Evolutionary conservation across 1,139 yeast species (phyloP), one percentile per base, ranked within the genome.

Genomic region (Taphrina pruni): DNA sequence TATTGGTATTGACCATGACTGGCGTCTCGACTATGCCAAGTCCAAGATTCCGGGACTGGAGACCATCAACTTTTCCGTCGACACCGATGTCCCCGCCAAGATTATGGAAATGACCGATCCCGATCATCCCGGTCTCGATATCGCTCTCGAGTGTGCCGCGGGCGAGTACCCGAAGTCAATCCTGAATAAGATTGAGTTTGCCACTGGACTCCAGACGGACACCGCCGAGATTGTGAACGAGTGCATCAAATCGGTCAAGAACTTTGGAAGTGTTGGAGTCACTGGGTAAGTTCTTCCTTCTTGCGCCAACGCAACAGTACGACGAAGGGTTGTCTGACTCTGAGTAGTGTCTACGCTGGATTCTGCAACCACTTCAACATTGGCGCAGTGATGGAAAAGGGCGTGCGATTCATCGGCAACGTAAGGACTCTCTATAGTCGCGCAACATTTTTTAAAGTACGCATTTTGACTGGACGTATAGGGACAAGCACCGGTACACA

Each of bases 401-500:
- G 71, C 20, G 61, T 69, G 26, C 50, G 60, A n/a, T 54, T 69
- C 35, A 65, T 58, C 50, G 69, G 69, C 12, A 58, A 54, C 51
- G 60, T 56, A 41, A 56, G 60, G 1, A 14, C 14, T 45, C 6
- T 6, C 48, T 20, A 45, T 17, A 21, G 14, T 21, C 14, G 21
- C 38, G 36, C 55, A 14, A 21, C 55, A 2, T 8, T 2, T 1
- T 11, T 2, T 5, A 12, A 17, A 45, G 17, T 14, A 26, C 2
- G 35, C 36, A 26, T 26, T 2, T 1, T 26, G 32, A 26, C 32
- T 26, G 2, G 32, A 4, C 4, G 32, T 26, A 4, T 26, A 58
- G 38, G 72, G 72, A 1, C 72, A 70, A 56, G 70, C 71, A 6
- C 72, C 72, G 6, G 70, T 69, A n/a, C 72, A 70, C 39, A 58